Conservation (phyloP, 2,329 filamentous ascomycete genomes). For the Colletotrichum sp. region DNA sequence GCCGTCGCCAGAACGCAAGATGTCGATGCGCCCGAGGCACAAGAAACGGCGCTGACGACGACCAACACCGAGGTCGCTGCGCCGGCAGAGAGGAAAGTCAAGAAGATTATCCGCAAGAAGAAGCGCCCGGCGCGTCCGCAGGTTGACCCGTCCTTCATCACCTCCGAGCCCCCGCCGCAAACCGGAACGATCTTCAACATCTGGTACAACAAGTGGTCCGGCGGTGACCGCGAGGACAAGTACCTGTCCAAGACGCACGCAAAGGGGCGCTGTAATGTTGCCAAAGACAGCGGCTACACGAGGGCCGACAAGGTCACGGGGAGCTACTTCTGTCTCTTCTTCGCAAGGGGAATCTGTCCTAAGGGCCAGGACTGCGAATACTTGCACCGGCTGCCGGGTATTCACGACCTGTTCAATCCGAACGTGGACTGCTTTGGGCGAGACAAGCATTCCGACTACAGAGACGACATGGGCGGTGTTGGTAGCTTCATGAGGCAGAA, state of each 20-base stretch:
- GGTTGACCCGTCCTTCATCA: constrained; percentile 84
- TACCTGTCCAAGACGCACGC: constrained; percentile 84
- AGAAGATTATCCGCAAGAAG: constrained; percentile 93
- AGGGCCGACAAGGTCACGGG: constrained; percentile 78
- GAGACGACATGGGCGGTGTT: constrained; percentile 97
- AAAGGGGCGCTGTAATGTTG: constrained; percentile 84
- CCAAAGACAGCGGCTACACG: constrained; percentile 79
- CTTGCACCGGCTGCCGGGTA: constrained; percentile 83
- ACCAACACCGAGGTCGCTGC: constrained; percentile 50
- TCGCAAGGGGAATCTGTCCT: constrained; percentile 70
- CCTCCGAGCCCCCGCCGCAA: constrained; percentile 85
- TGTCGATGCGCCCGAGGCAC: neutral
- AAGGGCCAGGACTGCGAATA: constrained; percentile 95
- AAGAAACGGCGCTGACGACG: constrained; percentile 31
- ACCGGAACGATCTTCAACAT: constrained; percentile 98
- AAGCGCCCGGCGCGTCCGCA: constrained; percentile 88
- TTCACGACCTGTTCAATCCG: constrained; percentile 89
- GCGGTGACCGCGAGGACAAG: constrained; percentile 92
- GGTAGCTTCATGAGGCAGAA: constrained; percentile 95
- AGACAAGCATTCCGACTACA: constrained; percentile 91
- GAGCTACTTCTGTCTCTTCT: constrained; percentile 90
- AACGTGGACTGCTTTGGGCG: constrained; percentile 96
- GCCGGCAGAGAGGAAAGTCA: constrained; percentile 69
- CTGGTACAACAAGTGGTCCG: constrained; percentile 99
- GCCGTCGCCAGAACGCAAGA: neutral